Percentiles rank a stretch among this genome's conserved stretches.
These are phyloP conservation scores for Calophaca sinica DNA, from an alignment of 306 rosid species.

Conservation along the genomic window DNA sequence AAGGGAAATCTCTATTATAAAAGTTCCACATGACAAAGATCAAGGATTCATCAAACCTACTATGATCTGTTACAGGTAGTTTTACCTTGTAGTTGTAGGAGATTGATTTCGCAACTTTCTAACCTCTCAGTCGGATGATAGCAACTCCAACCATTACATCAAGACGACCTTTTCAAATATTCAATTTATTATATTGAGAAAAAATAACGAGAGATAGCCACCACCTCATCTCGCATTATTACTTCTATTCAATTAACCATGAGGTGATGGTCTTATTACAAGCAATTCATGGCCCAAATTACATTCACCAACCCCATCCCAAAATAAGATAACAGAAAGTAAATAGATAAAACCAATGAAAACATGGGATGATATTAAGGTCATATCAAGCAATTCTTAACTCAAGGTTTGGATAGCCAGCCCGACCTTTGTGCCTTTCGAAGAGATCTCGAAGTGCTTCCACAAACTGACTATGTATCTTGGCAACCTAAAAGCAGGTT, in stretches of 20 bases:
- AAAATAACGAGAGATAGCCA: conserved; percentile 3
- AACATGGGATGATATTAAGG: conserved; percentile 8
- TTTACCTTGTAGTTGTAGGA: not conserved
- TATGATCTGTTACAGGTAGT: no score
- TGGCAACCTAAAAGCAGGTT: conserved; percentile 59
- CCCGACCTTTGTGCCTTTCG: conserved; percentile 75
- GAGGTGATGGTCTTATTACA: conserved; percentile 26
- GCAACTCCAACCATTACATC: no score
- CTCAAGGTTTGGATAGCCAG: conserved; percentile 74
- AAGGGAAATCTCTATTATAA: no score
- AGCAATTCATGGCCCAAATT: conserved; percentile 24
- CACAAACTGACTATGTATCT: conserved; percentile 69
- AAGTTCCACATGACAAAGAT: no score
- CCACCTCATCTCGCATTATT: conserved; percentile 21
- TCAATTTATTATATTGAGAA: conserved; percentile 9
- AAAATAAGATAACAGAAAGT: not conserved
- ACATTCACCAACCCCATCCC: conserved; percentile 36
- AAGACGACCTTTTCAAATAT: not conserved
- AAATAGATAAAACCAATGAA: conserved; percentile 33
- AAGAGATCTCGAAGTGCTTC: conserved; percentile 79
- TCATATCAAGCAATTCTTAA: conserved; percentile 68
- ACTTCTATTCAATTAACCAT: not conserved
- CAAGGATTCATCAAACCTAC: no score
- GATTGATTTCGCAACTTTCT: not conserved
- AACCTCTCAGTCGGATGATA: no score